These are phyloP conservation scores for Coemansia sp. DNA, from an alignment of 192 early-diverging fungal species.

Conservation along the genomic window DNA sequence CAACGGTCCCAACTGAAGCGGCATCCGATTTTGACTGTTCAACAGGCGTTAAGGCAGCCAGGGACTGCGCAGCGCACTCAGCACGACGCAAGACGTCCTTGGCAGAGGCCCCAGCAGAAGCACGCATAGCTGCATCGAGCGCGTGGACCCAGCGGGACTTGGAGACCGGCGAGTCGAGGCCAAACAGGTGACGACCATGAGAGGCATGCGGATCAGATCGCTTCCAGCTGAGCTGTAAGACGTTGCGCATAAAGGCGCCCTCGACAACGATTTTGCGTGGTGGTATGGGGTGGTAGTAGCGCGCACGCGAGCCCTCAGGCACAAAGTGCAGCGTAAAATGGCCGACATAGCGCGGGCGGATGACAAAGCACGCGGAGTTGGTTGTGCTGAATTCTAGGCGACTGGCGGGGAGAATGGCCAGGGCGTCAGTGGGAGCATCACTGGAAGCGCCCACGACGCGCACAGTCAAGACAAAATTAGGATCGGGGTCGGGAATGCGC, in stretches of 20 bases:
- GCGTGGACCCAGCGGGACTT: constrained; percentile 45
- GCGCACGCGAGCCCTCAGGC: constrained; percentile 41
- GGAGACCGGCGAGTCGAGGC: constrained; percentile 44
- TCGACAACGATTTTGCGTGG: constrained; percentile 49
- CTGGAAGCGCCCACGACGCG: constrained; percentile 37
- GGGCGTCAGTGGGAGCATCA: constrained; percentile 8
- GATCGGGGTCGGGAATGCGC: constrained; percentile 44
- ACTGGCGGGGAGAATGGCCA: constrained; percentile 25
- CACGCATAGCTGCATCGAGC: constrained; percentile 15
- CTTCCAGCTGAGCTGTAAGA: constrained; percentile 49
- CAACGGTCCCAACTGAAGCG: constrained; percentile 3
- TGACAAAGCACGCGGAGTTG: constrained; percentile 39
- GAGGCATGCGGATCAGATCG: constrained; percentile 21
- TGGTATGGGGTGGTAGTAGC: constrained; percentile 56
- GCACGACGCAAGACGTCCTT: constrained; percentile 24
- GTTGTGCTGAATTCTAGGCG: constrained; percentile 33
- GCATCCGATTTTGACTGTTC: constrained; percentile 7
- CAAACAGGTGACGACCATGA: constrained; percentile 50
- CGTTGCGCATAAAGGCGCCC: constrained; percentile 55
- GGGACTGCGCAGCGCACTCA: constrained; percentile 36
- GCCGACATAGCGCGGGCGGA: constrained; percentile 42
- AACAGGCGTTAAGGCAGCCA: constrained; percentile 10
- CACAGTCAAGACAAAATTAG: constrained; percentile 30
- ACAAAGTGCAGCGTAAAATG: constrained; percentile 52
- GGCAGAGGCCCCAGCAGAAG: constrained; percentile 14